Percentiles rank a stretch among this genome's conserved stretches.
Evolutionary conservation across 768 basidiomycete genomes (phyloP).

Genomic region (Auricularia sp.): DNA sequence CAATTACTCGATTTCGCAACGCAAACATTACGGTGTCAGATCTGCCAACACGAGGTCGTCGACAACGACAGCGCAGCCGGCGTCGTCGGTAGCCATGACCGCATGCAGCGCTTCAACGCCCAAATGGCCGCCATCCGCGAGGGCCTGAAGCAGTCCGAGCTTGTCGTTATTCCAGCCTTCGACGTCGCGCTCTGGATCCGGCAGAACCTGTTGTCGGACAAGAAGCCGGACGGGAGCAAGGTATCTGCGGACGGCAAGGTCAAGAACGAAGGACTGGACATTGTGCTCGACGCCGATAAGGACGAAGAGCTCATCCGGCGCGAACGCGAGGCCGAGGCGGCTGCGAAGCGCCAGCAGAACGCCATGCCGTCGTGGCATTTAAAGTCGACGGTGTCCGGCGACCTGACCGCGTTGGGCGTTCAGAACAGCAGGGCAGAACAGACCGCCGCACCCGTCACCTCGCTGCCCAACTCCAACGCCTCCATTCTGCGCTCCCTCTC

Average conservation of each 20-base stretch:
- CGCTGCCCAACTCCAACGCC: slow-evolving; percentile 39
- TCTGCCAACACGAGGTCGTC: slow-evolving; percentile 68
- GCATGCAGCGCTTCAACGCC: slow-evolving; percentile 90
- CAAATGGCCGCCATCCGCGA: slow-evolving; percentile 85
- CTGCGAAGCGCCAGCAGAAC: slow-evolving; percentile 83
- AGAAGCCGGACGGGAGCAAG: neutral
- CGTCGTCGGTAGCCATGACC: slow-evolving; percentile 77
- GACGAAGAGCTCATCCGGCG: slow-evolving; percentile 64
- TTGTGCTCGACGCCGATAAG: slow-evolving; percentile 86
- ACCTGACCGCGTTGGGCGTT: slow-evolving; percentile 78
- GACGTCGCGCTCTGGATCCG: slow-evolving; percentile 79
- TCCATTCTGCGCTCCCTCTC: slow-evolving; percentile 20
- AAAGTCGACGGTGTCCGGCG: slow-evolving; percentile 90
- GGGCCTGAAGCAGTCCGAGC: slow-evolving; percentile 80
- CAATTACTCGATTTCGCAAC: slow-evolving; percentile 64
- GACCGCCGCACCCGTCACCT: slow-evolving; percentile 17
- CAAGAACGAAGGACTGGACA: slow-evolving; percentile 68
- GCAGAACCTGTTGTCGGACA: slow-evolving; percentile 36
- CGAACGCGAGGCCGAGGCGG: slow-evolving; percentile 73
- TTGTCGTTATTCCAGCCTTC: slow-evolving; percentile 74
- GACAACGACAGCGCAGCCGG: slow-evolving; percentile 89
- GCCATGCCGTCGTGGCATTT: slow-evolving; percentile 90
- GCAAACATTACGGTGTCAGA: slow-evolving; percentile 72
- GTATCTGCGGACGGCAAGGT: slow-evolving; percentile 32
- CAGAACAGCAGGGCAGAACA: slow-evolving; percentile 42